Evolutionary conservation across 192 early-diverging fungal genomes (phyloP).

Genomic region (Radiomyces spectabilis): DNA sequence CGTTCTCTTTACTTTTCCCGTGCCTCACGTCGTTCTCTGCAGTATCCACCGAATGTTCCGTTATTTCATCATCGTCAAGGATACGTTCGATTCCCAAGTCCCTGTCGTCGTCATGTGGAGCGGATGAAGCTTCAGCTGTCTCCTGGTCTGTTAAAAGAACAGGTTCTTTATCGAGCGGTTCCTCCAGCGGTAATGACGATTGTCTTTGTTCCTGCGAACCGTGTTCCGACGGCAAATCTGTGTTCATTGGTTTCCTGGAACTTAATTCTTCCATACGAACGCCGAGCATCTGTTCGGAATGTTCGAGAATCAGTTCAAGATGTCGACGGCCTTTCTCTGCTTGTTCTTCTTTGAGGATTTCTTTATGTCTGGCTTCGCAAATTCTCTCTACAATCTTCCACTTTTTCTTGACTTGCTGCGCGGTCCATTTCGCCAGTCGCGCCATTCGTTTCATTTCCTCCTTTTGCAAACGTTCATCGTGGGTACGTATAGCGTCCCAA

Average conservation of each 20-base stretch:
- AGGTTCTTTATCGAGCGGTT: no score
- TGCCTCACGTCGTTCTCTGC: no score
- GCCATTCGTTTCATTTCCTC: constrained; percentile 42
- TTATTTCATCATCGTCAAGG: not conserved
- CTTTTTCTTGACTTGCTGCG: constrained; percentile 55
- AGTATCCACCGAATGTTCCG: no score
- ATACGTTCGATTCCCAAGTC: no score
- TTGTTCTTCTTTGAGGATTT: constrained; percentile 51
- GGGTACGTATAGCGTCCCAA: constrained; percentile 47
- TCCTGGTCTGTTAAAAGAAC: no score
- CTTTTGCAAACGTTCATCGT: constrained; percentile 36
- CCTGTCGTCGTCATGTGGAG: no score
- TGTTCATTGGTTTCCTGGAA: no score
- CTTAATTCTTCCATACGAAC: constrained; percentile 39
- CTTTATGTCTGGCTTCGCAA: constrained; percentile 49
- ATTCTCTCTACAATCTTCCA: constrained; percentile 65
- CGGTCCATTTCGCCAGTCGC: constrained; percentile 58
- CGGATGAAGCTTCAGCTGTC: no score
- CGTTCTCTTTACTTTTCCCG: no score
- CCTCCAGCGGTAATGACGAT: no score
- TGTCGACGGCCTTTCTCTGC: constrained; percentile 54
- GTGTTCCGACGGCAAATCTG: no score
- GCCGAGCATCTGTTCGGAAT: constrained; percentile 60
- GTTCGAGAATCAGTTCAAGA: constrained; percentile 64
- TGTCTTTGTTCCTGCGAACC: no score